These are phyloP conservation scores for Mortierella hygrophila DNA, from an alignment of 192 early-diverging fungal genomes.

Conservation along the genomic window DNA sequence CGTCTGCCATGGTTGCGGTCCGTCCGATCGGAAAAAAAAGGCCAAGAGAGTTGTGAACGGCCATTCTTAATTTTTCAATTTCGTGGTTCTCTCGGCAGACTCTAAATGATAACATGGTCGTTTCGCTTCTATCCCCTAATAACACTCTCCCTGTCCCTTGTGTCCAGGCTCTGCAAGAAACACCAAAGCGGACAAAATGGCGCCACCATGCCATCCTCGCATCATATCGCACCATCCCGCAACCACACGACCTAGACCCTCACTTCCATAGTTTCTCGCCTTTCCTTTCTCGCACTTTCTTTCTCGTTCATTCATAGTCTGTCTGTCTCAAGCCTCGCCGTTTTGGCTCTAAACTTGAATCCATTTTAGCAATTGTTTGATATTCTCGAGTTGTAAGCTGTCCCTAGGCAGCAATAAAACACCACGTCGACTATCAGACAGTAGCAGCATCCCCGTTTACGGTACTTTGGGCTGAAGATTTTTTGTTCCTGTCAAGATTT, in stretches of 20 bases:
- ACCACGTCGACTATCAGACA: background rate
- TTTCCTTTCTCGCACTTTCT: background rate
- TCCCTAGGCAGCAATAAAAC: background rate
- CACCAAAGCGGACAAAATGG: conserved; percentile 2
- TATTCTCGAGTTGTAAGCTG: background rate
- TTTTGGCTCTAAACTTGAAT: background rate
- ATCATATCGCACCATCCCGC: conserved; percentile 1
- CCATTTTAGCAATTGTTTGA: background rate
- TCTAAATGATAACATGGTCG: background rate
- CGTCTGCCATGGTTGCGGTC: background rate
- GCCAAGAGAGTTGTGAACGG: background rate
- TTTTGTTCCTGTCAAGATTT: background rate
- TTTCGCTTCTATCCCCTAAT: background rate
- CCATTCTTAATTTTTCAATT: background rate
- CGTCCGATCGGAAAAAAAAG: background rate
- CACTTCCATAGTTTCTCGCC: background rate
- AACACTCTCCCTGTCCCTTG: background rate
- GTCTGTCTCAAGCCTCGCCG: background rate
- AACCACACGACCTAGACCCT: background rate
- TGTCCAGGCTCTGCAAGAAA: background rate
- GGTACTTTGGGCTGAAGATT: background rate
- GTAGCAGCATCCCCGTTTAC: background rate
- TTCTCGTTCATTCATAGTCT: background rate
- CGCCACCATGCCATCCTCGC: background rate
- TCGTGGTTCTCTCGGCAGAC: background rate